phyloP scores from a whole-genome alignment of 2,329 filamentous ascomycete genomes.

The Pseudopyrenochaeta lycopersici region DNA sequence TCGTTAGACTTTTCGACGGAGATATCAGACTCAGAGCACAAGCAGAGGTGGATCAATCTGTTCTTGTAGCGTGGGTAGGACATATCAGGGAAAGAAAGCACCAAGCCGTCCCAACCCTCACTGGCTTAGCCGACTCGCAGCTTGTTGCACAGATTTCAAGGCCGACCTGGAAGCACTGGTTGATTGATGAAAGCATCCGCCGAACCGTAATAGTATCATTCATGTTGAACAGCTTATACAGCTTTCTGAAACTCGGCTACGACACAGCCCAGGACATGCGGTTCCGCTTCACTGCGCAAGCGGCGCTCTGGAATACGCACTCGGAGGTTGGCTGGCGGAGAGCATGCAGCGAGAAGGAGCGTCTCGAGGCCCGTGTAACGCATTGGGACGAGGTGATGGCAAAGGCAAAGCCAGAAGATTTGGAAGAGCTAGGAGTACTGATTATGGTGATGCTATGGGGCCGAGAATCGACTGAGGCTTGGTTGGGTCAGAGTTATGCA shows the following conservation, averaged over 20 bases:
- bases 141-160: no score
- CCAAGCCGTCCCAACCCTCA: no score
- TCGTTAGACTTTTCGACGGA: conserved; percentile 38
- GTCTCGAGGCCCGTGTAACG: conserved; percentile 5
- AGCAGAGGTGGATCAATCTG: conserved; percentile 29
- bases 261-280: conserved; percentile 4
- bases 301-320: conserved; percentile 18
- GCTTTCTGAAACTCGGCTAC: conserved; percentile 21
- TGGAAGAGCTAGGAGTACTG: conserved; percentile 26
- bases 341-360: conserved; percentile 8
- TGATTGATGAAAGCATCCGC: conserved; percentile 41
- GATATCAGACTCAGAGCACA: conserved; percentile 27
- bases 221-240: conserved; percentile 41
- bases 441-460: conserved; percentile 22
- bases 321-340: conserved; percentile 12
- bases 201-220: conserved; percentile 42
- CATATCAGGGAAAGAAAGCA: no score
- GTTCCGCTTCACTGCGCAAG: conserved; percentile 17
- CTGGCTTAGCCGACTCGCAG: no score
- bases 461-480: conserved; percentile 5
- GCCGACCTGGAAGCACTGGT: conserved; percentile 28
- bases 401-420: conserved; percentile 10
- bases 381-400: conserved; percentile 14
- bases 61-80: no score
- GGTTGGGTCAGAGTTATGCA: conserved; percentile 10